phyloP scores from a whole-genome alignment of 1,284 basidiomycete species.

The Jaminaea rosea region DNA sequence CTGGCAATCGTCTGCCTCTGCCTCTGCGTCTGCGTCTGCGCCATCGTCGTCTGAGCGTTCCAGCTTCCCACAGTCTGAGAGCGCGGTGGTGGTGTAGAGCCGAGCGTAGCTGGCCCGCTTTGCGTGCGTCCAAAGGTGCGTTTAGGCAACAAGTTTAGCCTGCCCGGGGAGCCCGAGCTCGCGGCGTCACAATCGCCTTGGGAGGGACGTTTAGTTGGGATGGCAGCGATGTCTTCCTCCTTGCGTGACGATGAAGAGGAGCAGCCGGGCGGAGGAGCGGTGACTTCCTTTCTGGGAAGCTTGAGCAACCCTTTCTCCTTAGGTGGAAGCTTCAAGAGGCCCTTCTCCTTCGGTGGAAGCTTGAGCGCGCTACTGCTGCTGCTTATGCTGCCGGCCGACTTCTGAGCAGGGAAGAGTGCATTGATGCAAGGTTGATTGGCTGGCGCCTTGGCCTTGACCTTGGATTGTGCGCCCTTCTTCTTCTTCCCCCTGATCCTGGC shows the following conservation, averaged over 20 bases:
- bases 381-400: neutral
- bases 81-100: neutral
- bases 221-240: neutral
- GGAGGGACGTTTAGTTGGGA: neutral
- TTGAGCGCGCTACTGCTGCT: neutral
- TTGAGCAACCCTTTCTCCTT: neutral
- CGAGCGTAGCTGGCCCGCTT: neutral
- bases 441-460: too few species aligned
- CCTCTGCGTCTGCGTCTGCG: neutral
- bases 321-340: neutral
- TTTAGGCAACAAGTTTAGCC: too few species aligned
- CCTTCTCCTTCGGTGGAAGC: neutral
- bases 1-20: neutral
- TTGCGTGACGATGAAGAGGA: neutral
- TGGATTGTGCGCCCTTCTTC: neutral
- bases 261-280: neutral
- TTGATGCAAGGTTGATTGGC: too few species aligned
- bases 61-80: neutral
- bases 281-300: neutral
- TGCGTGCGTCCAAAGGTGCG: neutral
- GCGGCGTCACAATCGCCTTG: neutral
- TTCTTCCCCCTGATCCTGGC: neutral
- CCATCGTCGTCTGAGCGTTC: neutral
- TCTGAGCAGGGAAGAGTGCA: too few species aligned
- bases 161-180: neutral